Evolutionary conservation across 257 asterid genomes (phyloP), one percentile per base, ranked within the genome.

Genomic region (Rhazya stricta): DNA sequence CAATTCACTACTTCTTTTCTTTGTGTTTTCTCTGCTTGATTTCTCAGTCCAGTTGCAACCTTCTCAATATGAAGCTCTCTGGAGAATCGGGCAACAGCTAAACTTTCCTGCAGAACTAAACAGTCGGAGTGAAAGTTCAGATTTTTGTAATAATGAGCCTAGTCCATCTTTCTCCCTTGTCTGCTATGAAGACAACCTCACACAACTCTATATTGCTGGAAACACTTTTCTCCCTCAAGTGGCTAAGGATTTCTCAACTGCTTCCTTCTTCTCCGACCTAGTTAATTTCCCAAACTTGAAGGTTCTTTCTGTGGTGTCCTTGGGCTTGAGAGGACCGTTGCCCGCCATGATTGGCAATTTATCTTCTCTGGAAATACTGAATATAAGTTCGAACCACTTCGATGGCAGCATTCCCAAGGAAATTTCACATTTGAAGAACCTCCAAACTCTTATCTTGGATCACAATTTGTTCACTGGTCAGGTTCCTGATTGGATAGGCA

Each of bases 181-280:
- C 6, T 93, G 97, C 89, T 93, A 90, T 72, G 87, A 91, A 74
- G 96, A 87, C 29, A 86, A 82, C 84, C 79, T 93, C 36, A 91
- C 97, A 32, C 97, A 91, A 86, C 89, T 93, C 13, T 94, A 91
- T 74, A 37, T 93, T 36, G 75, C 82, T 73, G 96, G 96, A 27
- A 80, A 82, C 77, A 62, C 72, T 36, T 77, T 73, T 71, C 77
- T 84, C 36, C 93, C 89, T n/a, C 81, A 81, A 8, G 43, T 83
- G 50, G 77, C 81, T 73, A 79, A 83, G 65, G 84, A 83, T 68
- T 80, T 89, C 72, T 90, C 98, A 21, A 53, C 81, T 57, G 42
- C 78, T 63, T 32, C 85, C 43, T 34, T 93, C 39, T 87, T 91
- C 46, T 81, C 89, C 63, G 89, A 79, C 69, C 80, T 93, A 56